A percentile compares a stretch with the other conserved stretches of the same genome.
phyloP scores from a whole-genome alignment of 2,329 filamentous ascomycete genomes.

The Nannizziopsis barbatae region DNA sequence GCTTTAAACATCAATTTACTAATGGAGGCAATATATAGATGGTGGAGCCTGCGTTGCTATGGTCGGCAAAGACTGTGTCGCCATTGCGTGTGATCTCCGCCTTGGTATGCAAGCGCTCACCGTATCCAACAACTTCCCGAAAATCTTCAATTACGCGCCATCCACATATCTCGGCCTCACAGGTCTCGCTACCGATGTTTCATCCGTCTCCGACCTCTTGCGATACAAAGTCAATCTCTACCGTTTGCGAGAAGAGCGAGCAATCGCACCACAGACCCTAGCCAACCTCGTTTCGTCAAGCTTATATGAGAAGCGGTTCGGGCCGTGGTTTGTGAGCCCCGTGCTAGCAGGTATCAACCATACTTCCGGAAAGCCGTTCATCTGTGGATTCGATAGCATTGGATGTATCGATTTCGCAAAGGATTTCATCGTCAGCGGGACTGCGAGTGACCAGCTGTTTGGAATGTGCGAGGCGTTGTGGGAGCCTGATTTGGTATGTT shows the following conservation, averaged over 20 bases:
- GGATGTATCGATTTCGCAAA: constrained; percentile 99
- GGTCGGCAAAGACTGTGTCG: constrained; percentile 99
- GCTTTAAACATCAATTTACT: constrained; percentile 6
- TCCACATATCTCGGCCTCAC: constrained; percentile 93
- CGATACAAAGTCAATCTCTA: constrained; percentile 99
- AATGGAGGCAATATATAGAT: constrained; percentile 36
- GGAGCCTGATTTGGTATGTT: constrained; percentile 86
- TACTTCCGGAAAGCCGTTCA: constrained; percentile 89
- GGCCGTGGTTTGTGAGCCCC: constrained; percentile 89
- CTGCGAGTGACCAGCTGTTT: constrained; percentile 93
- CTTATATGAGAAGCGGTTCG: constrained; percentile 91
- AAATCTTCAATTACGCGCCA: constrained; percentile 89
- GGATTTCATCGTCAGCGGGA: constrained; percentile 97
- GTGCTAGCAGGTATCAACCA: constrained; percentile 92
- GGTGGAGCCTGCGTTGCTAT: constrained; percentile 96
- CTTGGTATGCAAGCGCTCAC: constrained; percentile 94
- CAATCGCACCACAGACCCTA: constrained; percentile 88
- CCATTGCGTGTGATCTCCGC: constrained; percentile 96
- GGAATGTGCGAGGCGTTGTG: constrained; percentile 96
- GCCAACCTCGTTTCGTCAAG: constrained; percentile 86
- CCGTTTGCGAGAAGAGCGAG: constrained; percentile 91
- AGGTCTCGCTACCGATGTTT: constrained; percentile 89
- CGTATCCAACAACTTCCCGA: constrained; percentile 98
- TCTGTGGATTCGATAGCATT: constrained; percentile 98
- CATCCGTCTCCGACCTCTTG: constrained; percentile 90